These are phyloP conservation scores for Hygrophila difformis DNA, from an alignment of 257 asterid species.

Conservation along the genomic window DNA sequence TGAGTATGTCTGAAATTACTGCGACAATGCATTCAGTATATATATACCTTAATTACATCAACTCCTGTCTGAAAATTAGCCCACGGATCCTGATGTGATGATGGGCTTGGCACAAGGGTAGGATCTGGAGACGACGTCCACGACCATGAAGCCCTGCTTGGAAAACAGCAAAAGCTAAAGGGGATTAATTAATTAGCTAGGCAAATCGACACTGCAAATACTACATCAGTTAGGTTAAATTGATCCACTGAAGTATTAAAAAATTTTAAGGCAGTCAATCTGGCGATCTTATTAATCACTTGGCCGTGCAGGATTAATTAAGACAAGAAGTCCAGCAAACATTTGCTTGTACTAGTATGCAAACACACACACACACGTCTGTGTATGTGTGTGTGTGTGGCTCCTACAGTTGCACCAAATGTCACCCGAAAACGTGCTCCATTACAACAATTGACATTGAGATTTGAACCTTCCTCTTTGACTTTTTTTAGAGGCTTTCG, in stretches of 20 bases:
- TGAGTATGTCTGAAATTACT: too few species aligned
- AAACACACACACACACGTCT: slow-evolving; percentile 3
- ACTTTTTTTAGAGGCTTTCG: slow-evolving; percentile 17
- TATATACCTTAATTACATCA: background rate
- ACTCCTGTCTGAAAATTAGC: background rate
- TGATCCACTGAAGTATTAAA: too few species aligned
- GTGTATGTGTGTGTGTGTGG: too few species aligned
- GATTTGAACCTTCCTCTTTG: slow-evolving; percentile 24
- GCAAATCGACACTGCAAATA: too few species aligned
- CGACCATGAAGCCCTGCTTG: background rate
- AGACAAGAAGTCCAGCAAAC: slow-evolving; percentile 5
- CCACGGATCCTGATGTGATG: background rate
- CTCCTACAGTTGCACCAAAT: slow-evolving; percentile 22
- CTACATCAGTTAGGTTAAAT: too few species aligned
- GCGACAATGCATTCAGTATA: too few species aligned
- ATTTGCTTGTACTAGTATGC: slow-evolving; percentile 1
- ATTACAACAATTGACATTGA: slow-evolving; percentile 8
- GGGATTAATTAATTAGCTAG: too few species aligned
- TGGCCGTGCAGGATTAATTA: background rate
- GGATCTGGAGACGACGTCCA: background rate
- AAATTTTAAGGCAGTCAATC: too few species aligned
- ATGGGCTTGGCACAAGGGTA: background rate
- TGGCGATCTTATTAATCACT: too few species aligned
- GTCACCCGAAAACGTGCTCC: slow-evolving; percentile 19
- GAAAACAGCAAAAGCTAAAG: too few species aligned